These are phyloP conservation scores for Gamsiella multidivaricata DNA, from an alignment of 192 early-diverging fungal genomes.

Conservation along the genomic window DNA sequence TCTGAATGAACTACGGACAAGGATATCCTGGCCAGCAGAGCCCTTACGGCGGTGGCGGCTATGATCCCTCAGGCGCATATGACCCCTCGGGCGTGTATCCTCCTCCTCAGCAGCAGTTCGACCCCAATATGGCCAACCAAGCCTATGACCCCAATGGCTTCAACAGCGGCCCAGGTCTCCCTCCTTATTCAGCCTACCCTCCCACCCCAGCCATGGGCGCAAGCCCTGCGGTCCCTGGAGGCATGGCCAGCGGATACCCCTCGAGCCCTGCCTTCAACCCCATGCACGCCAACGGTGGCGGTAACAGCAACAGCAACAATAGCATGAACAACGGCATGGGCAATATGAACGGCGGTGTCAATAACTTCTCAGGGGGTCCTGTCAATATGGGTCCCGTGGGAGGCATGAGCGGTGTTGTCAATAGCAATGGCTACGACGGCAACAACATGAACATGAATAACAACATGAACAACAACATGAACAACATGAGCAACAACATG, in stretches of 20 bases:
- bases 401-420: neutral
- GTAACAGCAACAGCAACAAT: constrained; percentile 6
- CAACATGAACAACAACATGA: constrained; percentile 1
- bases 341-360: constrained; percentile 3
- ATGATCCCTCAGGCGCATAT: constrained; percentile 20
- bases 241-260: neutral
- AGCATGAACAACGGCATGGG: constrained; percentile 8
- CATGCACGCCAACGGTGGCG: constrained; percentile 7
- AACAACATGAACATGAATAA: neutral
- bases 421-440: constrained; percentile 6
- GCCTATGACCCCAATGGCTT: neutral
- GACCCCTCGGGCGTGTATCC: neutral
- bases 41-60: neutral
- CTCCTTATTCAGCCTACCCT: constrained; percentile 32
- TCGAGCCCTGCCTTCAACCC: constrained; percentile 39
- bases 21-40: constrained; percentile 20
- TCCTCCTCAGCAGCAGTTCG: neutral
- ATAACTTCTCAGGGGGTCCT: constrained; percentile 7
- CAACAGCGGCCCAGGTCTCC: constrained; percentile 2
- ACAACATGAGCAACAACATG: constrained; percentile 8
- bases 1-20: constrained; percentile 21
- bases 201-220: neutral
- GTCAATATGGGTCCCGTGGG: constrained; percentile 12
- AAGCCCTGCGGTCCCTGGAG: too few relatives aligned
- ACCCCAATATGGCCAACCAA: neutral